phyloP scores from a whole-genome alignment of 805 yeast species.

The Phaffomyces thermotolerans region DNA sequence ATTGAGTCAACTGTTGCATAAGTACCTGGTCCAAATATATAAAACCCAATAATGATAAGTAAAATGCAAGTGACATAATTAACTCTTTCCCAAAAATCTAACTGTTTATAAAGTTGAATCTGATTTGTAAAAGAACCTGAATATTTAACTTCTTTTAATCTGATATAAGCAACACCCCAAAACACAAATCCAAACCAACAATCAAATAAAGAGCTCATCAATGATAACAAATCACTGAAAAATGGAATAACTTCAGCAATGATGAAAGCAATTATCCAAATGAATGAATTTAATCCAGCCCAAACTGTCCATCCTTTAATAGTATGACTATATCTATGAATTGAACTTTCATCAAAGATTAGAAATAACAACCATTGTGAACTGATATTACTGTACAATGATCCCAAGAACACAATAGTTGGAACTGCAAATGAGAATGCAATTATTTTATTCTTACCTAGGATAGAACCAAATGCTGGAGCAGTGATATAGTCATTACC shows the following conservation, averaged over 20 bases:
- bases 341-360: constrained; percentile 35
- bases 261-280: constrained; percentile 50
- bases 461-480: constrained; percentile 52
- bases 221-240: constrained; percentile 47
- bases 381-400: constrained; percentile 47
- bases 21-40: constrained; percentile 52
- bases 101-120: constrained; percentile 23
- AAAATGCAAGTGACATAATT: constrained; percentile 30
- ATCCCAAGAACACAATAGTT: constrained; percentile 48
- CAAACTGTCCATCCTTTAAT: constrained; percentile 46
- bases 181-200: constrained; percentile 62
- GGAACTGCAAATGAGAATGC: constrained; percentile 59
- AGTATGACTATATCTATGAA: constrained; percentile 42
- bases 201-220: constrained; percentile 56
- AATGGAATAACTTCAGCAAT: constrained; percentile 62
- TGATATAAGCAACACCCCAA: constrained; percentile 53
- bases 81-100: constrained; percentile 28
- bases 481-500: constrained; percentile 48
- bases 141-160: constrained; percentile 32
- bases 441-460: constrained; percentile 39
- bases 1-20: constrained; percentile 51
- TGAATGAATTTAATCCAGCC: constrained; percentile 34
- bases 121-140: constrained; percentile 23
- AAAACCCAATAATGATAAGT: constrained; percentile 42
- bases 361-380: constrained; percentile 44